phyloP scores from a whole-genome alignment of 495 filamentous ascomycete genomes.

The Aspergillus nanangensis region DNA sequence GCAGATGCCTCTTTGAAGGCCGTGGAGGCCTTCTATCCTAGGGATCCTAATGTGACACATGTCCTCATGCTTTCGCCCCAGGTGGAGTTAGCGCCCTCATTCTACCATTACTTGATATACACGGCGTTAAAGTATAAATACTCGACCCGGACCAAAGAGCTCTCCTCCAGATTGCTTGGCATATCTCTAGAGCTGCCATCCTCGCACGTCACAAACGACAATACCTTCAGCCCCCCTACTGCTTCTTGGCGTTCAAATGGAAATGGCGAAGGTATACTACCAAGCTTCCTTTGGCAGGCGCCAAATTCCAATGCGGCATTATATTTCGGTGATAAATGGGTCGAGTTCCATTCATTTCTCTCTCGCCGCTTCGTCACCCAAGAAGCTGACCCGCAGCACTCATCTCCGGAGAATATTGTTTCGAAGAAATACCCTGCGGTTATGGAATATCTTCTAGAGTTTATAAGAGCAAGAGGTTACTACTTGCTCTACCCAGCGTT shows the following conservation, averaged over 20 bases:
- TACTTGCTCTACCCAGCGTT: constrained; percentile 68
- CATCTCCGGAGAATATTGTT: constrained; percentile 28
- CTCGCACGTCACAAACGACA: constrained; percentile 50
- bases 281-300: constrained; percentile 75
- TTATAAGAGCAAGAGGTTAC: constrained; percentile 69
- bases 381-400: constrained; percentile 24
- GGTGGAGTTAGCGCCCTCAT: constrained; percentile 66
- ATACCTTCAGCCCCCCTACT: constrained; percentile 47
- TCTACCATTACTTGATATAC: constrained; percentile 80
- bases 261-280: constrained; percentile 22
- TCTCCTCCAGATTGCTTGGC: constrained; percentile 56
- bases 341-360: constrained; percentile 72
- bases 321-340: constrained; percentile 80
- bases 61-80: constrained; percentile 75
- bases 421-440: constrained; percentile 67
- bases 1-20: constrained; percentile 64
- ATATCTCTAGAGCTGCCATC: constrained; percentile 71
- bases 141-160: constrained; percentile 43
- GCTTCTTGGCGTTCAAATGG: background rate
- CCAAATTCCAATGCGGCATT: constrained; percentile 75
- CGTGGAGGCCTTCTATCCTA: constrained; percentile 78
- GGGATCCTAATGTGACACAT: constrained; percentile 55
- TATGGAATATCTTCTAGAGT: constrained; percentile 69
- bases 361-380: constrained; percentile 50
- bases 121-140: constrained; percentile 68